Percentiles rank a stretch among this genome's conserved stretches.
Conservation (phyloP, 2,329 filamentous ascomycete species). For the Chrysoporthe deuterocubensis region DNA sequence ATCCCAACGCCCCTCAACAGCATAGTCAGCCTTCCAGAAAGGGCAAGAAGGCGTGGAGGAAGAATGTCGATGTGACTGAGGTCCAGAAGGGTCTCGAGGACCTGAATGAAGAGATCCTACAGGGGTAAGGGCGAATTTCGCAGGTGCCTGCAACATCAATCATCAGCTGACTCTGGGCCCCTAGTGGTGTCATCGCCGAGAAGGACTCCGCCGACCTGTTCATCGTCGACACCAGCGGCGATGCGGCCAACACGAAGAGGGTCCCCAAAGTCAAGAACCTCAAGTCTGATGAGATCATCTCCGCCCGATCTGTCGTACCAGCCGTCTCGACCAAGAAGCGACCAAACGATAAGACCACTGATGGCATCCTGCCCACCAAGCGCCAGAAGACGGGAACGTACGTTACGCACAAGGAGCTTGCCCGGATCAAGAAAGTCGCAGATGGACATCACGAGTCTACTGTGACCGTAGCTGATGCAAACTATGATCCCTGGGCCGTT, state of each 20-base stretch:
- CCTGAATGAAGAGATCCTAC: constrained; percentile 86
- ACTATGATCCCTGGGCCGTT: constrained; percentile 78
- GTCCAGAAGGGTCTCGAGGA: constrained; percentile 81
- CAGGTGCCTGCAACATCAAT: neutral
- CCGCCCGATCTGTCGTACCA: constrained; percentile 79
- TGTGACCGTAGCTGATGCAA: constrained; percentile 61
- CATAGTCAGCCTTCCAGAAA: constrained; percentile 91
- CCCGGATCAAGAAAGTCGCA: constrained; percentile 77
- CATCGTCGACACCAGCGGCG: constrained; percentile 76
- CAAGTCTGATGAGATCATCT: constrained; percentile 90
- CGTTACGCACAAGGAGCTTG: constrained; percentile 83
- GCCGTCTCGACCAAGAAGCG: constrained; percentile 82
- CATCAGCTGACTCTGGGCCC: neutral
- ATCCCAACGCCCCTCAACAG: constrained; percentile 70
- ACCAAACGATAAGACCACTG: constrained; percentile 67
- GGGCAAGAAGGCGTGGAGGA: constrained; percentile 98
- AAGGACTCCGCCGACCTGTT: constrained; percentile 85
- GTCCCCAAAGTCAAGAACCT: constrained; percentile 74
- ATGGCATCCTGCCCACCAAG: constrained; percentile 77
- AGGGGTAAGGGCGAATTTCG: constrained; percentile 66
- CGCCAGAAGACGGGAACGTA: constrained; percentile 72
- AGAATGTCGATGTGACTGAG: constrained; percentile 93
- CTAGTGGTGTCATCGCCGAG: constrained; percentile 79
- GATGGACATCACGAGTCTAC: constrained; percentile 67
- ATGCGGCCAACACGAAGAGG: constrained; percentile 66